Evolutionary conservation across 805 yeast species (phyloP), one percentile per base, ranked within the genome.

Genomic region (Grigorovia humatica): DNA sequence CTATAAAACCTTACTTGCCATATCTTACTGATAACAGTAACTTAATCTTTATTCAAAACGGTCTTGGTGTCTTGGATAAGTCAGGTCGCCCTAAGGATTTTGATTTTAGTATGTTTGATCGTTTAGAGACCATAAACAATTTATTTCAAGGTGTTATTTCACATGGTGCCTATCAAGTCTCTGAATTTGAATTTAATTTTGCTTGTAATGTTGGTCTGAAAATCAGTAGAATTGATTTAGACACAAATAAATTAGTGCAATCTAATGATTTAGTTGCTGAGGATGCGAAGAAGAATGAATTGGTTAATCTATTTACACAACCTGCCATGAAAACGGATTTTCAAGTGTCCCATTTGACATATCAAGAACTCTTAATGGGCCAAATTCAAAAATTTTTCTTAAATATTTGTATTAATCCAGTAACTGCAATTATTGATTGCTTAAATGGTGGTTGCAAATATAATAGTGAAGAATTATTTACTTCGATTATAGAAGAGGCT

Each of bases 341-440:
- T 23, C 59, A 55, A 35, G 62, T 69, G 1, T 52, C 59, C 27
- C 64, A 65, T 32, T 54, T 68, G 46, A 74, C 79, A 47, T 71
- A 74, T 46, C 74, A 74, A 23, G 79, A 76, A 43, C 65, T 81
- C 52, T 65, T 82, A 40, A 58, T 79, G 30, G 77, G 81, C 1
- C 96, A 88, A 67, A 70, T 82, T 57, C 83, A 82, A 58, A 93
- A 91, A 65, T 76, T 91, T 52, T 73, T 85, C 46, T 82, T 85
- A 19, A 93, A 93, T 62, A 77, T 87, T 1, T 86, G 93, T 61
- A 82, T 91, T 57, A 91, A 93, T 61, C 85, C 96, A 0, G 70
- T 85, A 30, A 85, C 96, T 0, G 84, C 96, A 0, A 70, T 88
- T 20, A 68, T 86, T 27, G 85, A 87, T 64, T 85, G 93, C 62